These are phyloP conservation scores for Suillus subluteus DNA, from an alignment of 768 basidiomycete genomes.

Conservation along the genomic window DNA sequence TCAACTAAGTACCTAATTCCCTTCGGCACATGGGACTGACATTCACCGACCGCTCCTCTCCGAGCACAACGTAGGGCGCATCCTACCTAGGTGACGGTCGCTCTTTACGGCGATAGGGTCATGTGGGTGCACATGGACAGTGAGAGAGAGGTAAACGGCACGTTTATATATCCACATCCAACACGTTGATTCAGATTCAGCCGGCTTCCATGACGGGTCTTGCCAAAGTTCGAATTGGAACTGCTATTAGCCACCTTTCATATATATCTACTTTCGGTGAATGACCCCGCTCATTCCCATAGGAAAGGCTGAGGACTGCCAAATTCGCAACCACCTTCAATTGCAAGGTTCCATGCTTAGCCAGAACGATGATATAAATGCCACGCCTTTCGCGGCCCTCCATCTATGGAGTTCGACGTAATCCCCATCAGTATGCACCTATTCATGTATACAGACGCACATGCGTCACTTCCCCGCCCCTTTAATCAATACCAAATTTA, in stretches of 20 bases:
- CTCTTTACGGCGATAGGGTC: conserved; percentile 1
- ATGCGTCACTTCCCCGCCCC: conserved; percentile 5
- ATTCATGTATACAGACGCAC: conserved; percentile 2
- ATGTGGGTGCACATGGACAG: neutral
- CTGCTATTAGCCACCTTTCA: conserved; percentile 7
- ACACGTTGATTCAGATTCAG: conserved; percentile 26
- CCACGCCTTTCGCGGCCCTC: conserved; percentile 18
- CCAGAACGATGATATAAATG: conserved; percentile 3
- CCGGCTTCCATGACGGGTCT: conserved; percentile 23
- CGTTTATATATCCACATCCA: conserved; percentile 16
- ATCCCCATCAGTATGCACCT: conserved; percentile 7
- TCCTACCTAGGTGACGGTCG: conserved; percentile 8
- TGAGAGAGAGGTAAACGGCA: conserved; percentile 8
- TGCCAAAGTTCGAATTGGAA: conserved; percentile 11
- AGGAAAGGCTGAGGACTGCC: conserved; percentile 10
- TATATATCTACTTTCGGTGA: conserved; percentile 22
- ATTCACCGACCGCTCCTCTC: neutral
- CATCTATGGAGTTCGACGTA: conserved; percentile 18
- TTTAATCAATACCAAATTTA: too few relatives aligned
- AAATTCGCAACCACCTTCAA: neutral
- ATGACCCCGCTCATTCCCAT: conserved; percentile 12
- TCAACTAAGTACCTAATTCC: neutral
- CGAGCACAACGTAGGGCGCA: neutral
- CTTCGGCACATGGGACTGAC: neutral
- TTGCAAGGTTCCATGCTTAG: conserved; percentile 10